A percentile compares a stretch with the other conserved stretches of the same genome.
Conservation (phyloP, 2,329 filamentous ascomycete species). For the Pseudopyricularia cyperi region DNA sequence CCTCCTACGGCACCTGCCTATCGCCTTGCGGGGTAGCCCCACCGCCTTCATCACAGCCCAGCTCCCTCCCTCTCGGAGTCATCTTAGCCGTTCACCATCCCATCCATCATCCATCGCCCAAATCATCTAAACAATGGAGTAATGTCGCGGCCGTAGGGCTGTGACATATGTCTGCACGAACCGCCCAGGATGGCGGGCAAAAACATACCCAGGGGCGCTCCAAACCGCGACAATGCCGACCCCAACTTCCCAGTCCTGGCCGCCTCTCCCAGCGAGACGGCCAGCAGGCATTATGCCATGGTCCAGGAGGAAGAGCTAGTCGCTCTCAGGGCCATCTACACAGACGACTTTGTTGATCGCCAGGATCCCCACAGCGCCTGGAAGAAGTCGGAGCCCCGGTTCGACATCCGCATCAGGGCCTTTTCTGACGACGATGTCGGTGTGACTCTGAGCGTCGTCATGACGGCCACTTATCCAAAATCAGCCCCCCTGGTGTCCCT, state of each 20-base stretch:
- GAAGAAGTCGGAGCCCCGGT: slow-evolving; percentile 79
- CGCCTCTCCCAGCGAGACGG: slow-evolving; percentile 20
- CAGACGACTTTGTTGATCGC: slow-evolving; percentile 72
- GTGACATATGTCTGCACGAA: slow-evolving; percentile 24
- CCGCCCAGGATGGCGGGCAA: slow-evolving; percentile 37
- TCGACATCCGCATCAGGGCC: slow-evolving; percentile 68
- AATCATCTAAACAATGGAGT: not conserved
- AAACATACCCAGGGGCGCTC: slow-evolving; percentile 17
- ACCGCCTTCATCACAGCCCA: no score
- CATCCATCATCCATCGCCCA: not conserved
- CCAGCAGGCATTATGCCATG: slow-evolving; percentile 56
- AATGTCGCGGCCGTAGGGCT: slow-evolving; percentile 33
- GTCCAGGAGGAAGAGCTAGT: slow-evolving; percentile 80
- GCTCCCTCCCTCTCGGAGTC: no score
- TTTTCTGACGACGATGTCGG: slow-evolving; percentile 59
- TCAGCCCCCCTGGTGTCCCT: slow-evolving; percentile 61
- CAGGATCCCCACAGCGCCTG: slow-evolving; percentile 62
- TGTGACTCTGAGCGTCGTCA: slow-evolving; percentile 60
- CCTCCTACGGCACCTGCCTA: no score
- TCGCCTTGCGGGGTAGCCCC: no score
- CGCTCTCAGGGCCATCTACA: slow-evolving; percentile 76
- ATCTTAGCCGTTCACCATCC: not conserved
- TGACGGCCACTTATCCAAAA: slow-evolving; percentile 87
- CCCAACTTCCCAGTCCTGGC: slow-evolving; percentile 39
- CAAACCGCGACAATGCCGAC: slow-evolving; percentile 20